Evolutionary conservation across 2,329 filamentous ascomycete species (phyloP), one percentile per base, ranked within the genome.

Genomic region (Monascus ruber): DNA sequence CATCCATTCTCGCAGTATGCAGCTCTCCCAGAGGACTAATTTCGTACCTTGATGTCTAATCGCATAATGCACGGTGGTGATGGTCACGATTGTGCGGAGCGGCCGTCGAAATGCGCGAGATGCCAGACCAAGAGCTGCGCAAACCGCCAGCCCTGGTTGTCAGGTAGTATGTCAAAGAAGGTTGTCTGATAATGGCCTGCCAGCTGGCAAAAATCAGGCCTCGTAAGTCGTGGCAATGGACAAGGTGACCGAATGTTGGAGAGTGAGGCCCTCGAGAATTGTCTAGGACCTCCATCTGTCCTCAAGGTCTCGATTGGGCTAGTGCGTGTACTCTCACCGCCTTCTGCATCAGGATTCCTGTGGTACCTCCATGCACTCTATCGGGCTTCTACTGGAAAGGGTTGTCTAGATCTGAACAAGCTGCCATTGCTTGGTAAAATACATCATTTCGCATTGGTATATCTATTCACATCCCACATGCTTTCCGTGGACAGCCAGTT

Each of bases 31-130:
- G 44, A 39, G 6, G 28, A 31, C 24, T 9, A 36, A 46, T 26
- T 36, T 43, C 65, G 46, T 61, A 76, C 73, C 72, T 77, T 77
- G 35, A 77, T 68, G 58, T 77, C 73, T 55, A 77, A 68, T 53
- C 71, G 71, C 74, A 77, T 77, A 38, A 50, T 69, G 60, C 54
- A 50, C 50, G 51, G 51, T 47, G 51, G 47, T 44, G 47, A 46
- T 47, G 49, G 37, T 51, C 42, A 43, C 54, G 51, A 53, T 51
- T 55, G 52, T 60, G 58, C 48, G 53, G 43, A 48, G 42, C 38
- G 52, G 52, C 53, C 50, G 52, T 45, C 41, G 40, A 50, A 42
- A 53, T 24, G 49, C 51, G 47, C 50, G 47, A 46, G 40, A 46
- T 45, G 40, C 52, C 44, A 49, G 50, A 46, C 50, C 51, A 54